Base-by-base conservation (phyloP, 768 basidiomycete species). In the Leccinum fibrillosum region DNA sequence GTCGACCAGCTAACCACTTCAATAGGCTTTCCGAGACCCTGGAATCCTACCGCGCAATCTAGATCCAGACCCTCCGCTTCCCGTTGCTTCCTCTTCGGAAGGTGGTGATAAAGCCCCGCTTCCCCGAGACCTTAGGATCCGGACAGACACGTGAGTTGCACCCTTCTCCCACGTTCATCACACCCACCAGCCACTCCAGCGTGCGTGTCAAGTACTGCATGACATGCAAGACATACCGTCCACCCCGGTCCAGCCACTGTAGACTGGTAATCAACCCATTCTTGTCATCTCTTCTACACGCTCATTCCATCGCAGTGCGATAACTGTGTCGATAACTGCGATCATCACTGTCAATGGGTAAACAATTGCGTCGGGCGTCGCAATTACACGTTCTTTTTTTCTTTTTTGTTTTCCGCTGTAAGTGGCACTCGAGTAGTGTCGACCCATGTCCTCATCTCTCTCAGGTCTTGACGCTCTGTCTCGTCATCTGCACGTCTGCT, bases 361-460 rank as follows among this genome's bases (percentile, higher is more conserved):
- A 97, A 98, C 71, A 97, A 94, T 69, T 98, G 97, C 70, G 82
- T 99, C 42, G 97, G 97, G 7, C 84, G 92, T 42, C 86, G 94
- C 48, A 98, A 98, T 71, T 98, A 99, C 71, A 89, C 92, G 17
- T 81, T 86, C n/a, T 99, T 99, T 75, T 86, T 96, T 61, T 85
- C 83, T 0, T 85, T 95, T 63, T 78, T 99, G n/a, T 71, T 87
- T 42, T 83, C 85, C 35, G 82, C 86, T 11, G 90, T 93, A 69
- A 69, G 91, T 82, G 19, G 45, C 39, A 1, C 26, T 32, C 5
- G 49, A 23, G 3, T 11, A 15, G 5, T 19, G n/a, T 35, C 25
- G 13, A 35, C 34, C 42, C 4, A n/a, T 47, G 2, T 57, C 47
- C 56, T 67, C 61, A 57, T 57, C 35, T 30, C 53, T 48, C 30